phyloP scores from a whole-genome alignment of 1,139 yeast genomes.

The Maudiozyma humilis region DNA sequence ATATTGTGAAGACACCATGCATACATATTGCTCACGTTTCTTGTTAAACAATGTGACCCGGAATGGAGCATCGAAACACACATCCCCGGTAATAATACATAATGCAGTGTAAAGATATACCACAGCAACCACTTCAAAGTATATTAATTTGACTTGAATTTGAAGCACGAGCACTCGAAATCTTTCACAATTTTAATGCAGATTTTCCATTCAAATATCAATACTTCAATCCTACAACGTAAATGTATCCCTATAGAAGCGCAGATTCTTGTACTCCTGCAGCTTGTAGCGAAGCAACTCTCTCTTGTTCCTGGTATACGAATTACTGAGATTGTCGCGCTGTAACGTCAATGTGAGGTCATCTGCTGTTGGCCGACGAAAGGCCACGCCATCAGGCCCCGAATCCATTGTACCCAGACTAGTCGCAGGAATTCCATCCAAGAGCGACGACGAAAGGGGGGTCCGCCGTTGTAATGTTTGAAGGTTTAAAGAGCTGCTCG shows the following conservation, averaged over 20 bases:
- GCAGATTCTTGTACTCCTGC: constrained; percentile 20
- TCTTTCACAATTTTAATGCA: too few relatives aligned
- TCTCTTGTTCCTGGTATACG: constrained; percentile 16
- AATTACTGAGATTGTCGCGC: constrained; percentile 12
- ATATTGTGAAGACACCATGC: too few relatives aligned
- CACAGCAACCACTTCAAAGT: too few relatives aligned
- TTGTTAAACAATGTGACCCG: too few relatives aligned
- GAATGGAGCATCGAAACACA: too few relatives aligned
- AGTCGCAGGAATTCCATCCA: not conserved
- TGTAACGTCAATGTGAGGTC: constrained; percentile 11
- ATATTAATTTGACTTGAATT: too few relatives aligned
- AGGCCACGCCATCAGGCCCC: not conserved
- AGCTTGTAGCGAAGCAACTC: constrained; percentile 17
- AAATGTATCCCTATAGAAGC: constrained; percentile 25
- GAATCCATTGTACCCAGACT: not conserved
- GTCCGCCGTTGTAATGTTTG: not conserved
- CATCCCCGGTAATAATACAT: too few relatives aligned
- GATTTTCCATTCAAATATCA: too few relatives aligned
- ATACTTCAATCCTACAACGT: too few relatives aligned
- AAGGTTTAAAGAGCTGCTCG: constrained; percentile 4
- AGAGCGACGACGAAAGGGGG: not conserved
- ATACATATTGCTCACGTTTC: too few relatives aligned
- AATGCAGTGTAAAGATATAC: too few relatives aligned
- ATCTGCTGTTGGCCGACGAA: not conserved
- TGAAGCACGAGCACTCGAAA: too few relatives aligned